Evolutionary conservation across 2,329 filamentous ascomycete species (phyloP).

Genomic region (Plectosphaerella cucumerina): DNA sequence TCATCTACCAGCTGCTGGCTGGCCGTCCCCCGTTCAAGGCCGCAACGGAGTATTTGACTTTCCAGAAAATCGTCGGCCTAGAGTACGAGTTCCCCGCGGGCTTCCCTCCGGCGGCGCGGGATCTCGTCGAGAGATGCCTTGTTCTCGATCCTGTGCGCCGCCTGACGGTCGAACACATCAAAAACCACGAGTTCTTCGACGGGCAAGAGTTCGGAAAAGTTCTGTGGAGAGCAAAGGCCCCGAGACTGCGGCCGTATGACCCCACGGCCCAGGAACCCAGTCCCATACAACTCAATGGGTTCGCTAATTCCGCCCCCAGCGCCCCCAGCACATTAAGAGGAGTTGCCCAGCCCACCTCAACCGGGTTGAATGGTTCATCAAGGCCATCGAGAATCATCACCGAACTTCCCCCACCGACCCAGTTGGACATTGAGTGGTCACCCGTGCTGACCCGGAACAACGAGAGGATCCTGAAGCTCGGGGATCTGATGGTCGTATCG

Average conservation of each 20-base stretch:
- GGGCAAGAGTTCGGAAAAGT: constrained; percentile 78
- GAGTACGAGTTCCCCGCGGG: constrained; percentile 91
- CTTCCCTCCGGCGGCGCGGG: constrained; percentile 80
- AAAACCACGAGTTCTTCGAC: constrained; percentile 93
- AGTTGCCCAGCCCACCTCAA: background rate
- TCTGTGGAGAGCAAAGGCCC: constrained; percentile 87
- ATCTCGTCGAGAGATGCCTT: constrained; percentile 84
- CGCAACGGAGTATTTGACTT: constrained; percentile 91
- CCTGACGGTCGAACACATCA: constrained; percentile 91
- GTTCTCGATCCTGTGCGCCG: constrained; percentile 83
- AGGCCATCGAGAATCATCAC: constrained; percentile 82
- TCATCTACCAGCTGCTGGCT: constrained; percentile 92
- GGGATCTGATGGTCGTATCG: constrained; percentile 81
- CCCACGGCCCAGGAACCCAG: constrained; percentile 71
- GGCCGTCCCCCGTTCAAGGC: constrained; percentile 97
- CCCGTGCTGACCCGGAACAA: constrained; percentile 87
- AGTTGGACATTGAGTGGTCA: constrained; percentile 97
- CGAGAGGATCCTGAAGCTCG: constrained; percentile 90
- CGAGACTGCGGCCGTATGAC: constrained; percentile 77
- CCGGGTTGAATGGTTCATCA: background rate
- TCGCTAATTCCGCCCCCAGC: constrained; percentile 16
- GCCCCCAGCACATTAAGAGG: constrained; percentile 9
- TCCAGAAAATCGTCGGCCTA: constrained; percentile 93
- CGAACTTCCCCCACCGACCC: constrained; percentile 91
- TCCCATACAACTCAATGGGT: constrained; percentile 69